These are phyloP conservation scores for Aotearoamyces nothofagi DNA, from an alignment of 2,329 filamentous ascomycete genomes.

Conservation along the genomic window DNA sequence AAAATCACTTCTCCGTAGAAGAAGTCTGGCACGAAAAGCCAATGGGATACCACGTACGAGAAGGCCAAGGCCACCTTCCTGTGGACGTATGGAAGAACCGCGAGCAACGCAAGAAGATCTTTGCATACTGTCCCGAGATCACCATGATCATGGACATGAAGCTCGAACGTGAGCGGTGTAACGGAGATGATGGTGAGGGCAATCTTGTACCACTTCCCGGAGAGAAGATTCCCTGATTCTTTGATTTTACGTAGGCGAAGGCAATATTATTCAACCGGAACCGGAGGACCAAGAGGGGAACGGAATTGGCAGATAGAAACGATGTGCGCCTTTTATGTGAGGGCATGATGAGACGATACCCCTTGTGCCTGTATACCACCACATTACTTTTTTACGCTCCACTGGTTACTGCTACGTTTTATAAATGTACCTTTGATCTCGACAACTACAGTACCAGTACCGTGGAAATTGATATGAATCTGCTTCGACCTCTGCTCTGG, in stretches of 20 bases:
- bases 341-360: no score
- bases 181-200: constrained; percentile 14
- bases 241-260: constrained; percentile 4
- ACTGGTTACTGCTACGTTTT: no score
- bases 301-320: no score
- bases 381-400: no score
- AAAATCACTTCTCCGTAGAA: constrained; percentile 32
- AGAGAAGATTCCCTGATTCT: constrained; percentile 4
- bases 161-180: constrained; percentile 31
- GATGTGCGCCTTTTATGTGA: no score
- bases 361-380: no score
- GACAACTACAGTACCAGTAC: no score
- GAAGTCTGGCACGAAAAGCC: constrained; percentile 31
- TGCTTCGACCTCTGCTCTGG: no score
- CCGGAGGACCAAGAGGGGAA: no score
- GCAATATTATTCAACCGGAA: no score
- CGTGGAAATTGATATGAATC: no score
- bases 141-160: constrained; percentile 41
- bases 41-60: constrained; percentile 37
- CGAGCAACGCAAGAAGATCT: constrained; percentile 28
- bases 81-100: constrained; percentile 31
- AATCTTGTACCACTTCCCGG: constrained; percentile 8
- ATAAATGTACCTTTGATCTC: no score
- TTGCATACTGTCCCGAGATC: constrained; percentile 40
- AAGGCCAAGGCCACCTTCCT: constrained; percentile 25